Evolutionary conservation across 2,329 filamentous ascomycete species (phyloP).

Genomic region (Verticillium klebahnii): DNA sequence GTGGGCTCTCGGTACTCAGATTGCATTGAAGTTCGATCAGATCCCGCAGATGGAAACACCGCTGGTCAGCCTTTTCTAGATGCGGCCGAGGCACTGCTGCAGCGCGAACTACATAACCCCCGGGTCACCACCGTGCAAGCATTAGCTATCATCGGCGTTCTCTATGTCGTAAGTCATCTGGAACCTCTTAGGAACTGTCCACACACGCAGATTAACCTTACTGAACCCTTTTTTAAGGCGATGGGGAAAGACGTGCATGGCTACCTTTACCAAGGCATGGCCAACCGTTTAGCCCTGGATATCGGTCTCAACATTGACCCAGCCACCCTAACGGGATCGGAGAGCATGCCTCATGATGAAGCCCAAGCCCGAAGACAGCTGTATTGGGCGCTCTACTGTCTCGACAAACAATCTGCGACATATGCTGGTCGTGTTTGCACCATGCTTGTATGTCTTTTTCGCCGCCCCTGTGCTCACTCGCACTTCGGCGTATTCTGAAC

Average conservation of each 20-base stretch:
- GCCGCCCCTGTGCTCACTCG: too few relatives aligned
- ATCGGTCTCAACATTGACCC: conserved; percentile 32
- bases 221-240: conserved; percentile 16
- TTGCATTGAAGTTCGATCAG: conserved; percentile 20
- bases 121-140: conserved; percentile 31
- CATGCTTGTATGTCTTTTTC: conserved; percentile 21
- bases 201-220: rapidly evolving
- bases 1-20: conserved; percentile 27
- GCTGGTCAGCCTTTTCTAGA: conserved; percentile 26
- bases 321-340: conserved; percentile 18
- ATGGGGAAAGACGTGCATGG: conserved; percentile 28
- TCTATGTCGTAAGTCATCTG: conserved; percentile 17
- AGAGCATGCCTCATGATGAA: conserved; percentile 19
- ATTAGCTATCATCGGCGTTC: conserved; percentile 23
- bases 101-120: conserved; percentile 19
- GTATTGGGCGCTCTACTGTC: conserved; percentile 29
- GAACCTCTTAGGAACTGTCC: neutral
- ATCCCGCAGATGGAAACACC: conserved; percentile 25
- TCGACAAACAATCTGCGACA: conserved; percentile 27
- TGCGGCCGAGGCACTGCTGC: conserved; percentile 17
- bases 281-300: conserved; percentile 26
- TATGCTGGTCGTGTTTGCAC: conserved; percentile 30
- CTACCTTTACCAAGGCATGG: conserved; percentile 32
- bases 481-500: neutral
- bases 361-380: conserved; percentile 26